phyloP scores from a whole-genome alignment of 2,329 filamentous ascomycete genomes.

The Paradendryphiella salina region DNA sequence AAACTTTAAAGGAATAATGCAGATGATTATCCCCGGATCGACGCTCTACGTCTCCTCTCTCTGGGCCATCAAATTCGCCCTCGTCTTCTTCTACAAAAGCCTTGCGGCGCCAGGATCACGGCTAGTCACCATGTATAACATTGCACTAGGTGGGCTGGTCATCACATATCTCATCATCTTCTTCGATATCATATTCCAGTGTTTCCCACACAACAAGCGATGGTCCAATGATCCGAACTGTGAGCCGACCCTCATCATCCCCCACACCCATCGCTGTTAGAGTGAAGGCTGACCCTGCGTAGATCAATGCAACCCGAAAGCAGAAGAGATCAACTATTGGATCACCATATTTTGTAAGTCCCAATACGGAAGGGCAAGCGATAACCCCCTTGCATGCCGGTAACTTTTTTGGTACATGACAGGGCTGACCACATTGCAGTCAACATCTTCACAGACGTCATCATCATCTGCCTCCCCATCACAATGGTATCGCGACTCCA shows the following conservation, averaged over 20 bases:
- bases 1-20: constrained; percentile 29
- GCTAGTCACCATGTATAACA: constrained; percentile 47
- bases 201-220: constrained; percentile 41
- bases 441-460: constrained; percentile 28
- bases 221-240: constrained; percentile 29
- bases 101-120: constrained; percentile 45
- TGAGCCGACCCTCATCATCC: constrained; percentile 9
- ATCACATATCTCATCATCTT: constrained; percentile 44
- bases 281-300: constrained; percentile 9
- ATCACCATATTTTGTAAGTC: constrained; percentile 27
- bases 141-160: constrained; percentile 38
- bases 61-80: constrained; percentile 50
- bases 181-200: constrained; percentile 49
- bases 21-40: constrained; percentile 50
- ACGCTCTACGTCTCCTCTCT: constrained; percentile 49
- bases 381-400: not conserved
- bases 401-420: not conserved
- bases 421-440: constrained; percentile 11
- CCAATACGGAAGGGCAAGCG: not conserved
- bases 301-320: constrained; percentile 29
- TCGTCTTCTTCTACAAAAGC: constrained; percentile 51
- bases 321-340: constrained; percentile 27
- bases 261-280: not conserved
- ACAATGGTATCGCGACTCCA: constrained; percentile 28
- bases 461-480: constrained; percentile 28